Evolutionary conservation across 108 stramenopile genomes (phyloP), one percentile per base, ranked within the genome.

Genomic region (Epithemia pelagica): DNA sequence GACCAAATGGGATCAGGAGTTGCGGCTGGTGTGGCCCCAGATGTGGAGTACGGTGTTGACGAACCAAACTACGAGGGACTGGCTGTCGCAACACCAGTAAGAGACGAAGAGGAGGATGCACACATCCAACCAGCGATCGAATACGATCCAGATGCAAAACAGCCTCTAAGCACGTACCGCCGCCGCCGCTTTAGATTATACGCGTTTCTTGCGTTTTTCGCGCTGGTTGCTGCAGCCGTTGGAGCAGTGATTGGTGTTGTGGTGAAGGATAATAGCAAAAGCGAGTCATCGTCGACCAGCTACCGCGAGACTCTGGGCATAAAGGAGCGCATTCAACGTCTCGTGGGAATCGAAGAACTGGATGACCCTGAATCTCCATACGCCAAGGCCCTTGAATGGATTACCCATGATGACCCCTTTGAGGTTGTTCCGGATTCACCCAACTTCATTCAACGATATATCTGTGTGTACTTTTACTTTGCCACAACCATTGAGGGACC

Each of bases 111-210:
- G 30, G 82, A 85, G 46, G 76, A 81, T 52, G 76, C 52, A 15
- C 86, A 77, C 71, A 84, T 90, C 64, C 85, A 85, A 28, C 66
- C 85, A 8, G 90, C 90, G 18, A 74, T 88, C 27, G 87, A 88
- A 60, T 91, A 86, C 60, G 90, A 88, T 68, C 87, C 90, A 0
- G 85, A 88, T 64, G 79, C 90, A 27, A 90, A 87, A 65, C 83
- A 81, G 2, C 87, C 87, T 10, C 64, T 91, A 30, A 5, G 15
- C 37, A 5, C 10, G 15, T 71, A 79, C 61, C 77, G 68, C 53
- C 86, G 86, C 61, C 77, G 83, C 21, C 72, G 87, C 29, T 86
- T 88, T 30, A 78, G 90, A 24, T 37, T 85, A 10, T 91, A 91
- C 57, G 67, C 74, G 8, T 52, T 73, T 29, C 55, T 81, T 32